Evolutionary conservation across 2,329 filamentous ascomycete species (phyloP).

Genomic region (Claviceps lovelessii): DNA sequence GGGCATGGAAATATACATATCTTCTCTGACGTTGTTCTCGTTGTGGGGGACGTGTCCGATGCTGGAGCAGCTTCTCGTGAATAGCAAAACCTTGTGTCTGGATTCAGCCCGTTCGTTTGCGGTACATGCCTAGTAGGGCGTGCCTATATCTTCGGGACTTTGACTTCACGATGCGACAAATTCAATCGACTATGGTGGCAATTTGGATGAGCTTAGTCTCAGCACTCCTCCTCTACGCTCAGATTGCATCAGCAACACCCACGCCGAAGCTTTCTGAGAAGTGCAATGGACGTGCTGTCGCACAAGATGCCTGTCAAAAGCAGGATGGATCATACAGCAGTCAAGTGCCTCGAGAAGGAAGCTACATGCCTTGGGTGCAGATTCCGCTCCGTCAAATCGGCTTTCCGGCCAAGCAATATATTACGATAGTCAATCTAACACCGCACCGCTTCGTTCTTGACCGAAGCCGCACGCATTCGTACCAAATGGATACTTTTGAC

Average conservation of each 20-base stretch:
- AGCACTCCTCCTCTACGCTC: neutral
- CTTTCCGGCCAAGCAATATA: constrained; percentile 12
- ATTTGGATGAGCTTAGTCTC: neutral
- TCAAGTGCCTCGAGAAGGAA: constrained; percentile 1
- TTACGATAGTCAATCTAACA: constrained; percentile 22
- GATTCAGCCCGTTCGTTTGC: neutral
- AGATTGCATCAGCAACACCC: neutral
- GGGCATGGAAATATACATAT: neutral
- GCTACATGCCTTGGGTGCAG: constrained; percentile 6
- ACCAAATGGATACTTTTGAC: constrained; percentile 19
- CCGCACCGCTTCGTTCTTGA: constrained; percentile 16
- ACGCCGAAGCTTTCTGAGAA: neutral
- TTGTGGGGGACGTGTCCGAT: neutral
- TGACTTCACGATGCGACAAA: neutral
- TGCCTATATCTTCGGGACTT: neutral
- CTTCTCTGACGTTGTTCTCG: neutral
- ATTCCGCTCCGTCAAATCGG: constrained; percentile 1
- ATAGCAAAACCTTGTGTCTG: neutral
- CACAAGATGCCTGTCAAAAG: constrained; percentile 1
- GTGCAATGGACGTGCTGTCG: neutral
- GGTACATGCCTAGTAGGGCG: no score
- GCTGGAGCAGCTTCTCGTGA: neutral
- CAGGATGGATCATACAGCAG: constrained; percentile 5
- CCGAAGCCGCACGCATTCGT: constrained; percentile 14
- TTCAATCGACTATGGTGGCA: neutral